Evolutionary conservation across 371 early-diverging fungal genomes (phyloP), one percentile per base, ranked within the genome.

Genomic region (Chytridium lagenaria): DNA sequence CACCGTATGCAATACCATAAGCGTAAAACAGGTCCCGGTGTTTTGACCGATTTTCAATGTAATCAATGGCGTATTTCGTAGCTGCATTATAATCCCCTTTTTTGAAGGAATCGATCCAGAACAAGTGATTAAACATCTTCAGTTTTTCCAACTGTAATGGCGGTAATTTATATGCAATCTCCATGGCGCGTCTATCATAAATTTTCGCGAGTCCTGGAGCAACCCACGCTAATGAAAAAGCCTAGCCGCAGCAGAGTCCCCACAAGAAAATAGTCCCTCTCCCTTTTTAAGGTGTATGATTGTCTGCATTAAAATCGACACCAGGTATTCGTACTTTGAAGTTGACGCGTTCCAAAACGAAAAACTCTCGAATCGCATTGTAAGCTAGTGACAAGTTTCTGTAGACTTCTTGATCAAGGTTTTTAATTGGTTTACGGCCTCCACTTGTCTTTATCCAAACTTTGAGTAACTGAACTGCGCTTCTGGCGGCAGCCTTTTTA

Each of bases 271-370:
- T 52, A 52, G 26, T 52, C 55, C n/a, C 26, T 52, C 55, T 5
- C n/a, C 12, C 55, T 52, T 52, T 23, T 52, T 5, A 7, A 52
- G 5, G 26, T 52, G 55, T 15, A 52, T 52, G 16, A 22, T 5
- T 5, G 55, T 52, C 26, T 52, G 55, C 23, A 5, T 10, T 5
- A 52, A 22, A 23, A 52, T 52, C 5, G 55, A 12, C 16, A 12
- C 26, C 55, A 52, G 26, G 26, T 52, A 52, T 26, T 52, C n/a
- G 23, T 15, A 52, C 23, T 52, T 52, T 12, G 55, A 52, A 5
- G 55, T 52, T 26, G 55, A 52, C 23, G 55, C 55, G 23, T 52
- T 52, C 55, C 55, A 52, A 26, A 52, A 52, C 5, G 55, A 52
- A 52, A n/a, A 22, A 52, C 26, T 52, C 55, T 22, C 55, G 55